A percentile compares a stretch with the other conserved stretches of the same genome.
These are phyloP conservation scores for Bifiguratus adelaidae DNA, from an alignment of 192 early-diverging fungal species.

Conservation along the genomic window DNA sequence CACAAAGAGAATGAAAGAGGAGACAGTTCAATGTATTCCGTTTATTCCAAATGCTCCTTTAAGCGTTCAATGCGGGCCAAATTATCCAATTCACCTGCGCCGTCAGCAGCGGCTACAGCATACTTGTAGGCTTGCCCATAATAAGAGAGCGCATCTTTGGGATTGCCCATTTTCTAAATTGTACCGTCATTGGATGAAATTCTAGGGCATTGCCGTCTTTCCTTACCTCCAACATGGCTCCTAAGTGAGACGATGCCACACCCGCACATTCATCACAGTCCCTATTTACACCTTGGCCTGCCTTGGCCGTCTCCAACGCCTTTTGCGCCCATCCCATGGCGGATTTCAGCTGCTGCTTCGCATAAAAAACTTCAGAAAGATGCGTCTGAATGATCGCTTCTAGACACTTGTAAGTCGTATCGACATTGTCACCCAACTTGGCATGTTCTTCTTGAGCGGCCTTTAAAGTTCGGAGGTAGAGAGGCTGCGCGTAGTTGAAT, in stretches of 20 bases:
- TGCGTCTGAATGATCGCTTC: conserved; percentile 38
- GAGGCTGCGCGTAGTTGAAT: conserved; percentile 29
- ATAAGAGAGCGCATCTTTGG: conserved; percentile 18
- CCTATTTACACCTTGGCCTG: conserved; percentile 13
- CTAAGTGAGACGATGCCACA: conserved; percentile 35
- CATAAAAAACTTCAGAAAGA: conserved; percentile 38
- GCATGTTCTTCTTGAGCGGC: conserved; percentile 13
- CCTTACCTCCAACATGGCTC: conserved; percentile 34
- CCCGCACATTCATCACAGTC: conserved; percentile 47
- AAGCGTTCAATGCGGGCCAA: too few relatives aligned
- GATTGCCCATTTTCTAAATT: conserved; percentile 28
- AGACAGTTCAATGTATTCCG: too few relatives aligned
- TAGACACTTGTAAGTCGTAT: conserved; percentile 20
- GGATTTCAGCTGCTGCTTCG: conserved; percentile 28
- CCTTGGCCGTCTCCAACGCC: conserved; percentile 27
- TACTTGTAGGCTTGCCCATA: conserved; percentile 25
- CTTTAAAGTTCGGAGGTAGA: conserved; percentile 33
- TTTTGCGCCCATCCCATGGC: conserved; percentile 46
- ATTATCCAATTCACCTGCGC: conserved; percentile 18
- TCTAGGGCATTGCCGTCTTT: neutral
- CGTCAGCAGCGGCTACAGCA: conserved; percentile 21
- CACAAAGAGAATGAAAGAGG: too few relatives aligned
- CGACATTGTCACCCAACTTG: neutral
- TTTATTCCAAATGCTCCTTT: too few relatives aligned
- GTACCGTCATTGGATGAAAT: neutral